Evolutionary conservation across 768 basidiomycete genomes (phyloP).

Genomic region (Rhizopogon vinicolor): DNA sequence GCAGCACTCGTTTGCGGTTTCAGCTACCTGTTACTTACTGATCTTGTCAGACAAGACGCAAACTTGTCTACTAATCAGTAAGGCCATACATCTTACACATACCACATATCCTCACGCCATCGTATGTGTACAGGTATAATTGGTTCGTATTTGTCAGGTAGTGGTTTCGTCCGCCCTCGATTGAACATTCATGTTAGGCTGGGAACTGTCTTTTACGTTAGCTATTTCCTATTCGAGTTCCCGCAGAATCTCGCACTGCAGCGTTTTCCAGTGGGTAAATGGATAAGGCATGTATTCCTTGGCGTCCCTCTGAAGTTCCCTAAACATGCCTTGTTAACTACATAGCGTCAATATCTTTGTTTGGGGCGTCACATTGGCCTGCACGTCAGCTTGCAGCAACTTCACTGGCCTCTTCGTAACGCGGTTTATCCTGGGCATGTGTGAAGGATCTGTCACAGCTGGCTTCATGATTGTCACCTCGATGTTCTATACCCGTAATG

Average conservation of each 20-base stretch:
- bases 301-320: not conserved
- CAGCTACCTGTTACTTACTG: not conserved
- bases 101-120: not conserved
- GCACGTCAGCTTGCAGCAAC: slow-evolving; percentile 68
- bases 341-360: slow-evolving; percentile 58
- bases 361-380: slow-evolving; percentile 58
- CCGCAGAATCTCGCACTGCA: slow-evolving; percentile 72
- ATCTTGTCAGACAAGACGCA: slow-evolving; percentile 42
- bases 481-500: slow-evolving; percentile 74
- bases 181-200: slow-evolving; percentile 41
- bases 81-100: slow-evolving; percentile 10
- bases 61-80: slow-evolving; percentile 65
- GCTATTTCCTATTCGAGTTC: slow-evolving; percentile 68
- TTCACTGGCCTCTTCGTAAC: slow-evolving; percentile 62
- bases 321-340: not conserved
- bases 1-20: slow-evolving; percentile 6
- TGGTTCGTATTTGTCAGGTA: slow-evolving; percentile 36
- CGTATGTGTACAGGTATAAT: slow-evolving; percentile 45
- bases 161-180: not conserved
- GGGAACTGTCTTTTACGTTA: slow-evolving; percentile 70
- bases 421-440: slow-evolving; percentile 64
- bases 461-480: slow-evolving; percentile 74
- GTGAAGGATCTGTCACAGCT: slow-evolving; percentile 68
- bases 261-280: slow-evolving; percentile 71
- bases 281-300: slow-evolving; percentile 57